Percentiles rank a stretch among this genome's conserved stretches.
Conservation (phyloP, 2,329 filamentous ascomycete genomes). For the Cordyceps cateniannulata region DNA sequence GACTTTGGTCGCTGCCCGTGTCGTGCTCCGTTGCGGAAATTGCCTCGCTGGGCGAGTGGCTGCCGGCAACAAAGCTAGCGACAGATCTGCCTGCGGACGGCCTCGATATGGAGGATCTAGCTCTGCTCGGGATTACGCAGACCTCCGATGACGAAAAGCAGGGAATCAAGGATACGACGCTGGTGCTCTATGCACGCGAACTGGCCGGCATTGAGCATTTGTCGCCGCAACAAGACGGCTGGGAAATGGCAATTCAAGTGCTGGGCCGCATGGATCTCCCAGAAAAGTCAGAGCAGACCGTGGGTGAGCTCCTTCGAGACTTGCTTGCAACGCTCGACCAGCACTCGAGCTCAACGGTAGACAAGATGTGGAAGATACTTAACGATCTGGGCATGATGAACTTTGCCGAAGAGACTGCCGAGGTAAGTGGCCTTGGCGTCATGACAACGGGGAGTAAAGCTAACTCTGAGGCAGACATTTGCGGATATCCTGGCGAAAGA, state of each 20-base stretch:
- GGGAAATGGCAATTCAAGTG: conserved; percentile 82
- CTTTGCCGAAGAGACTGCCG: conserved; percentile 74
- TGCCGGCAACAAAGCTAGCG: conserved; percentile 40
- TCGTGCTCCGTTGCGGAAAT: conserved; percentile 76
- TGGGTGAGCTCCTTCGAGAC: conserved; percentile 63
- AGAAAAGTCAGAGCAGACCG: conserved; percentile 63
- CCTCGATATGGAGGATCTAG: conserved; percentile 77
- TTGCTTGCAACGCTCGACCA: conserved; percentile 57
- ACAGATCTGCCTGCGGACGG: conserved; percentile 53
- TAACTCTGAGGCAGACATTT: conserved; percentile 56
- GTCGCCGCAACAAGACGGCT: conserved; percentile 57
- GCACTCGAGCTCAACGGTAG: conserved; percentile 63
- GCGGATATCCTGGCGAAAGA: conserved; percentile 69
- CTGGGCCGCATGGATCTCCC: conserved; percentile 74
- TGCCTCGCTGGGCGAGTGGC: conserved; percentile 76
- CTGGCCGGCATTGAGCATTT: conserved; percentile 52
- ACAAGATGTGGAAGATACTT: conserved; percentile 75
- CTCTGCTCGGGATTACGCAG: conserved; percentile 65
- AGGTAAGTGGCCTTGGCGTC: conserved; percentile 50
- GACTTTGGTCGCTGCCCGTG: conserved; percentile 73
- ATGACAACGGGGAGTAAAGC: conserved; percentile 2
- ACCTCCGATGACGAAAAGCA: conserved; percentile 52
- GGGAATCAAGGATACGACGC: conserved; percentile 71
- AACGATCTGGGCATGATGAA: conserved; percentile 70
- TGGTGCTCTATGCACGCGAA: conserved; percentile 68